These are phyloP conservation scores for Diaporthe velutina DNA, from an alignment of 2,329 filamentous ascomycete species.

Conservation along the genomic window DNA sequence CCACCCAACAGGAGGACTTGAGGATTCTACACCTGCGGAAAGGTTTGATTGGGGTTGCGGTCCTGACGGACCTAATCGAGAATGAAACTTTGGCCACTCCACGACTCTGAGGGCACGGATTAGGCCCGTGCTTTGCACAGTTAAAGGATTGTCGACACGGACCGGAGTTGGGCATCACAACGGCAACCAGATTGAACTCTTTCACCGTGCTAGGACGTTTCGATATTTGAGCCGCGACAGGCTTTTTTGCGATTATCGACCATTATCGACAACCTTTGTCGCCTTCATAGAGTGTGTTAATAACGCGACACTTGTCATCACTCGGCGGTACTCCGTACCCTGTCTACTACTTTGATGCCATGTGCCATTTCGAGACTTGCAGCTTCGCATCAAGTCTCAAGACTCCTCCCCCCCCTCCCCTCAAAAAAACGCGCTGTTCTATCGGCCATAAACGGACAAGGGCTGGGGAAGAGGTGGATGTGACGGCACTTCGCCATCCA, in stretches of 20 bases:
- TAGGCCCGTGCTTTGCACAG: constrained; percentile 27
- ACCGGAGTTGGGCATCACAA: constrained; percentile 21
- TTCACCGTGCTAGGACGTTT: constrained; percentile 27
- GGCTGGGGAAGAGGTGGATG: not conserved
- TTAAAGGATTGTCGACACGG: not conserved
- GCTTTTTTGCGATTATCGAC: constrained; percentile 20
- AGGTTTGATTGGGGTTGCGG: not conserved
- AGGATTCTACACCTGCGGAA: not conserved
- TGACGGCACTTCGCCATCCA: not conserved
- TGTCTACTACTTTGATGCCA: not conserved
- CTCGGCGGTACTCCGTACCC: constrained; percentile 34
- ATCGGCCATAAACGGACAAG: not conserved
- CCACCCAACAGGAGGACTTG: not conserved
- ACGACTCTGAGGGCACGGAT: constrained; percentile 16
- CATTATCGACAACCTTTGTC: constrained; percentile 3
- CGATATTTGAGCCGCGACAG: constrained; percentile 7
- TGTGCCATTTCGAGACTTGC: not conserved
- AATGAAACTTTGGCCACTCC: not conserved
- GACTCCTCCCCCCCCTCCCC: too few species aligned
- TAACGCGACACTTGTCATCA: constrained; percentile 26
- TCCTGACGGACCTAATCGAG: not conserved
- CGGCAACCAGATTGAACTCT: constrained; percentile 36
- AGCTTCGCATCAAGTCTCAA: not conserved
- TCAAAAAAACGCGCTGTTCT: not conserved
- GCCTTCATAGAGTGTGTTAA: constrained; percentile 29